Evolutionary conservation across 371 early-diverging fungal genomes (phyloP).

Genomic region (Mortierella sp.): DNA sequence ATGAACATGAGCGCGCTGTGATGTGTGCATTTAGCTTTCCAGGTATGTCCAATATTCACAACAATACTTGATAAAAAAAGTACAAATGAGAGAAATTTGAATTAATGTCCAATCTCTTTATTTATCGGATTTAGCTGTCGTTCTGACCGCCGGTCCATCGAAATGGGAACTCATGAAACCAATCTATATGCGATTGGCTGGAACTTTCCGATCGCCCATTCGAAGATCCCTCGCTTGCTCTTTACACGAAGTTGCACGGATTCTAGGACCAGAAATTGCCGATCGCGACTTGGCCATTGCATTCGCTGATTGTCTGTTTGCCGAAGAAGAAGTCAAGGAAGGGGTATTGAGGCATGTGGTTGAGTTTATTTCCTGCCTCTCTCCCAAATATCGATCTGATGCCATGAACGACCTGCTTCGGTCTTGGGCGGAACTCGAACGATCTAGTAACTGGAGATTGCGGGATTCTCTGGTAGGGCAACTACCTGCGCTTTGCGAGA

Average conservation of each 20-base stretch:
- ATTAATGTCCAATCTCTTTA: too few species aligned
- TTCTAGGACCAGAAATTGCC: conserved; percentile 70
- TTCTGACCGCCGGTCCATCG: conserved; percentile 71
- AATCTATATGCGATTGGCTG: conserved; percentile 47
- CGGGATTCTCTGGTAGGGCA: conserved; percentile 69
- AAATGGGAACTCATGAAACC: conserved; percentile 61
- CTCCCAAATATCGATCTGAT: conserved; percentile 63
- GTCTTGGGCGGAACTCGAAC: conserved; percentile 70
- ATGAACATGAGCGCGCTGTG: conserved; percentile 68
- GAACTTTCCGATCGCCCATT: conserved; percentile 48
- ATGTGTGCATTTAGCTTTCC: conserved; percentile 76
- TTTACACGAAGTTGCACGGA: conserved; percentile 69
- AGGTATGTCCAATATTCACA: conserved; percentile 20
- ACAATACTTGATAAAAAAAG: not conserved
- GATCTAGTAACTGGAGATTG: conserved; percentile 67
- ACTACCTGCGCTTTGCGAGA: conserved; percentile 61
- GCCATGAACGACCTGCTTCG: conserved; percentile 66
- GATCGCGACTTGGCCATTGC: conserved; percentile 71
- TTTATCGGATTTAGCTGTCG: conserved; percentile 57
- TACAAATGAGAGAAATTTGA: too few species aligned
- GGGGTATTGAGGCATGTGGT: conserved; percentile 71
- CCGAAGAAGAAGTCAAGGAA: conserved; percentile 72
- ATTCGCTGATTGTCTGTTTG: conserved; percentile 71
- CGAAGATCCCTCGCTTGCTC: conserved; percentile 72
- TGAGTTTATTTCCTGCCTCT: conserved; percentile 68